A percentile compares a stretch with the other conserved stretches of the same genome.
Conservation (phyloP, 495 filamentous ascomycete species). For the Hypomontagnella submonticulosa region DNA sequence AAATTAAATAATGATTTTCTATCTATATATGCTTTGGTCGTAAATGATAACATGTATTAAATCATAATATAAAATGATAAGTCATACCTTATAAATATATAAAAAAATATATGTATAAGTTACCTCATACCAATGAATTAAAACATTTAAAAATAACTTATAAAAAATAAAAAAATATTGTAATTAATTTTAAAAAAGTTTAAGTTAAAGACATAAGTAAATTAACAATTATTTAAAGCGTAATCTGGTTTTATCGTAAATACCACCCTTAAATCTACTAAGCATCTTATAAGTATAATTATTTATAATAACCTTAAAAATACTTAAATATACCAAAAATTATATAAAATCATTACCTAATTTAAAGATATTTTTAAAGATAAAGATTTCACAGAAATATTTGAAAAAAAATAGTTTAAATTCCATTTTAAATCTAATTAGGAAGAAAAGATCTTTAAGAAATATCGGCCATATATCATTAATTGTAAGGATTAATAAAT, state of each 20-base stretch:
- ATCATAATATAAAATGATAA: no score
- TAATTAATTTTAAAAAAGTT: background rate
- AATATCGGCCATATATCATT: background rate
- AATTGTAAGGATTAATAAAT: slow-evolving; percentile 2
- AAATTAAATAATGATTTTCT: slow-evolving; percentile 1
- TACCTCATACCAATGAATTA: background rate
- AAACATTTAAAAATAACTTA: background rate
- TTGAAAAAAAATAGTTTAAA: background rate
- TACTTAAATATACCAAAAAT: background rate
- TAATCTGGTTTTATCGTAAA: background rate
- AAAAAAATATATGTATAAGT: slow-evolving; percentile 1
- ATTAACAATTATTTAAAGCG: no score
- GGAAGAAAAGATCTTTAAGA: background rate
- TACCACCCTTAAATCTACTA: background rate
- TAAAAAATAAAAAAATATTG: background rate
- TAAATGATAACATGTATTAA: background rate
- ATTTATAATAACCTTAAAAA: slow-evolving; percentile 14
- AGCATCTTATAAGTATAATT: background rate
- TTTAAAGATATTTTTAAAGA: slow-evolving; percentile 10
- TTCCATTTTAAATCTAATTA: slow-evolving; percentile 3
- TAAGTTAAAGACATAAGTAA: no score
- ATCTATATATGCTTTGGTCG: background rate
- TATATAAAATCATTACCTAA: background rate
- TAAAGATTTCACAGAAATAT: slow-evolving; percentile 1
- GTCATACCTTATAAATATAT: slow-evolving; percentile 4